Percentiles rank a stretch among this genome's conserved stretches.
phyloP scores from a whole-genome alignment of 768 basidiomycete genomes.

The Pisolithus orientalis region DNA sequence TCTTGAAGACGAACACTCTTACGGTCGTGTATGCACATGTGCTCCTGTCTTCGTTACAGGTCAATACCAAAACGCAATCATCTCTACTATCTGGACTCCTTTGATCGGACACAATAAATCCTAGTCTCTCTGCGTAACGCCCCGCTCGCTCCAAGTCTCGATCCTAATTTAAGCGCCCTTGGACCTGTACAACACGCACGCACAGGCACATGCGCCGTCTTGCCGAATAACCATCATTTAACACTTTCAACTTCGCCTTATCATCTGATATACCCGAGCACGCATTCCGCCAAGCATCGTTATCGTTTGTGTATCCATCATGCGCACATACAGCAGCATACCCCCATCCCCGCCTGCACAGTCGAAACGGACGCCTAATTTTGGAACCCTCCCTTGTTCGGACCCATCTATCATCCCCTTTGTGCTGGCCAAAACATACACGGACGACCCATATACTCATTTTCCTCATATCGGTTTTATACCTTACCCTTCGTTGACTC shows the following conservation, averaged over 20 bases:
- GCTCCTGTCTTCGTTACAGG: slow-evolving; percentile 23
- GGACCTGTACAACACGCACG: slow-evolving; percentile 11
- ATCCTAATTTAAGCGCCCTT: slow-evolving; percentile 3
- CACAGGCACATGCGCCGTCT: slow-evolving; percentile 15
- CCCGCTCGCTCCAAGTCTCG: slow-evolving; percentile 2
- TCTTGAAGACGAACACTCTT: slow-evolving; percentile 16
- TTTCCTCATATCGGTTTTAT: not conserved
- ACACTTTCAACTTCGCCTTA: slow-evolving; percentile 6
- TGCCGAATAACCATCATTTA: slow-evolving; percentile 2
- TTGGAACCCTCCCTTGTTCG: slow-evolving; percentile 5
- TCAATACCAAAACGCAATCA: slow-evolving; percentile 21
- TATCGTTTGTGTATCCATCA: slow-evolving; percentile 30
- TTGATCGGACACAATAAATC: not conserved
- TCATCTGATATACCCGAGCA: slow-evolving; percentile 24
- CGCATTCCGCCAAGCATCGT: slow-evolving; percentile 24
- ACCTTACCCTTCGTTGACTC: not conserved
- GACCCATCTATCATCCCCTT: slow-evolving; percentile 1
- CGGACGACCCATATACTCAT: not conserved
- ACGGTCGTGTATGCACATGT: slow-evolving; percentile 24
- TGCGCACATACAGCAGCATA: slow-evolving; percentile 22
- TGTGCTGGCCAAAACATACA: slow-evolving; percentile 4
- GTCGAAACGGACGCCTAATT: slow-evolving; percentile 11
- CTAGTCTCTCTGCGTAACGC: slow-evolving; percentile 1
- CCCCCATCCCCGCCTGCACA: slow-evolving; percentile 6
- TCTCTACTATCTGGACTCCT: not conserved